Conservation (phyloP, 805 yeast species). For the Metschnikowia dekortorum region DNA sequence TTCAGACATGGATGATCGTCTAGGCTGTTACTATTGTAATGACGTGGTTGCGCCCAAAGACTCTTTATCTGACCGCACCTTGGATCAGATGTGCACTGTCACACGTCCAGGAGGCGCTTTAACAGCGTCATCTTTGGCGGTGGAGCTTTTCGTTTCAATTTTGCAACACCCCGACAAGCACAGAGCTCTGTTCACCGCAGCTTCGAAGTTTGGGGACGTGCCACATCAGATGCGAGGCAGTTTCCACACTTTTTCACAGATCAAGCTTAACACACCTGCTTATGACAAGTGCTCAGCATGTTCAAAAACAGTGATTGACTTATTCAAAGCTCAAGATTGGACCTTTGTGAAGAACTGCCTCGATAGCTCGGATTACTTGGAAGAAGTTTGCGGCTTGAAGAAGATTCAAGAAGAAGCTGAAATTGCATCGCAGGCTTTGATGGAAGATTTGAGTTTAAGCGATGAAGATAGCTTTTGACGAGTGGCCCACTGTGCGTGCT, state of each 20-base stretch:
- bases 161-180: constrained; percentile 61
- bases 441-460: constrained; percentile 20
- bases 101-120: constrained; percentile 95
- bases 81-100: constrained; percentile 98
- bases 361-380: constrained; percentile 61
- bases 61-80: constrained; percentile 77
- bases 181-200: constrained; percentile 36
- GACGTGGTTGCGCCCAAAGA: constrained; percentile 94
- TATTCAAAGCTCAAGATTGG: constrained; percentile 63
- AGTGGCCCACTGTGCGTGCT: not conserved
- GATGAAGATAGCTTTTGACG: constrained; percentile 11
- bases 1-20: constrained; percentile 26
- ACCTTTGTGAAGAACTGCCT: constrained; percentile 71
- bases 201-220: constrained; percentile 53
- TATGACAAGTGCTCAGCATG: constrained; percentile 87
- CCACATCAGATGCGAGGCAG: constrained; percentile 95
- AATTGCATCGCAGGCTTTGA: constrained; percentile 31
- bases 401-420: constrained; percentile 72
- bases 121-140: constrained; percentile 81
- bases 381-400: constrained; percentile 73
- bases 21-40: constrained; percentile 95
- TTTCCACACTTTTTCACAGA: constrained; percentile 57
- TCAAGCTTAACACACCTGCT: constrained; percentile 65
- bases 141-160: constrained; percentile 71
- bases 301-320: constrained; percentile 52